Base-by-base conservation (phyloP, 1,139 yeast genomes). In the Candida smagusa region DNA sequence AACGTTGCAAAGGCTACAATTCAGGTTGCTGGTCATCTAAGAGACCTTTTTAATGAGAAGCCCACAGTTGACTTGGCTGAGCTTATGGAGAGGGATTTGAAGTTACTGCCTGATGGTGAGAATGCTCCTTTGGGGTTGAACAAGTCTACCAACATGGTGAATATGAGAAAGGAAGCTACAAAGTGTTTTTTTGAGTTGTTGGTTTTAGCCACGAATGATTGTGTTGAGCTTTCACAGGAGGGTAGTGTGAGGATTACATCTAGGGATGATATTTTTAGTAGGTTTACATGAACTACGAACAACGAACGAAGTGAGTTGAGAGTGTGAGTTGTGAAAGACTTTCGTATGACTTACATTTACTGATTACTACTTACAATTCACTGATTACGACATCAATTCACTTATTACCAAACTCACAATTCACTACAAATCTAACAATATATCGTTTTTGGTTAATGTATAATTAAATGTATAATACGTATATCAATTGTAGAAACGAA, bases 161-260 rank as follows among this genome's bases (percentile, higher is more conserved):
- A 68, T 41, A 68, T 72, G 33, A 77, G 74, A 49, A 68, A 68
- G 45, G 81, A 83, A 49, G 92, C 90, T 1, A 77, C 89, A 7
- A 77, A 79, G 51, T 76, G 86, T 45, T 89, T 89, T 60, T 88
- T 89, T 53, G 95, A 89, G 55, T 60, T 89, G 56, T 68, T 90
- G 50, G 92, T 88, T 1, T 66, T 89, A 45, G 95, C 96, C 1
- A 84, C 95, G 7, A 72, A 80, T 40, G 92, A 84, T 49, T 82
- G 90, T 36, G 64, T 89, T 35, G 63, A 68, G 16, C 59, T 89
- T 32, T 61, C 75, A 23, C 96, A 89, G 11, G 87, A 81, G 43
- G 83, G 81, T 2, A 77, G 74, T 28, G 81, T 89, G 38, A 51
- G 55, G 11, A 71, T 88, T 31, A 56, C 65, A 13, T 66, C 81